These are phyloP conservation scores for Saccharum spontaneum DNA, from an alignment of 176 grass and related monocot genomes.

Conservation along the genomic window DNA sequence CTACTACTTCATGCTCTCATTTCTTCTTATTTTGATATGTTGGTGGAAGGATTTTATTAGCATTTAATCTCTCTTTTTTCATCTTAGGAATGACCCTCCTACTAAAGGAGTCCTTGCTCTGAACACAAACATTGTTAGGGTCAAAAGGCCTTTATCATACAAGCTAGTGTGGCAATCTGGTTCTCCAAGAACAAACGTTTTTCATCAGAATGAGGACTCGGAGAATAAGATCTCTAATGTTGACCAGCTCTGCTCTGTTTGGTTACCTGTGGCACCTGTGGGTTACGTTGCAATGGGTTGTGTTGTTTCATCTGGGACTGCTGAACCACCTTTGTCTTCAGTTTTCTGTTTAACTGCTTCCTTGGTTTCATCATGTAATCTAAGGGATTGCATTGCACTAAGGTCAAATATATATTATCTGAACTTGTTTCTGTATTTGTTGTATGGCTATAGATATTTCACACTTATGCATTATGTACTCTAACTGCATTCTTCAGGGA, in stretches of 20 bases:
- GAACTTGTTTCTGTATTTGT: constrained; percentile 20
- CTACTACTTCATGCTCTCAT: constrained; percentile 30
- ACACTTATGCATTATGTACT: constrained; percentile 32
- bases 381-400: constrained; percentile 85
- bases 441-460: constrained; percentile 32
- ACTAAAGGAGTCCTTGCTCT: constrained; percentile 91
- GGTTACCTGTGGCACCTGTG: constrained; percentile 85
- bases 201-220: constrained; percentile 26
- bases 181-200: constrained; percentile 34
- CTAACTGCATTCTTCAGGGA: constrained; percentile 42
- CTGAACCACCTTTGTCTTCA: constrained; percentile 77
- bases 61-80: constrained; percentile 23
- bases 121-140: constrained; percentile 87
- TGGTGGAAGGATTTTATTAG: constrained; percentile 27
- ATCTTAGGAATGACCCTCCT: constrained; percentile 81
- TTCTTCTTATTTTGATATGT: constrained; percentile 16
- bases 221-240: constrained; percentile 31
- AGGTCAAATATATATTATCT: constrained; percentile 44
- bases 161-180: constrained; percentile 75
- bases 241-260: constrained; percentile 63
- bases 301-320: constrained; percentile 81
- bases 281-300: constrained; percentile 90
- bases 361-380: constrained; percentile 69
- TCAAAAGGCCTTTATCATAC: constrained; percentile 92
- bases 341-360: constrained; percentile 75